Conservation (phyloP, 2,329 filamentous ascomycete genomes). For the Calonectria pseudoturangicola region DNA sequence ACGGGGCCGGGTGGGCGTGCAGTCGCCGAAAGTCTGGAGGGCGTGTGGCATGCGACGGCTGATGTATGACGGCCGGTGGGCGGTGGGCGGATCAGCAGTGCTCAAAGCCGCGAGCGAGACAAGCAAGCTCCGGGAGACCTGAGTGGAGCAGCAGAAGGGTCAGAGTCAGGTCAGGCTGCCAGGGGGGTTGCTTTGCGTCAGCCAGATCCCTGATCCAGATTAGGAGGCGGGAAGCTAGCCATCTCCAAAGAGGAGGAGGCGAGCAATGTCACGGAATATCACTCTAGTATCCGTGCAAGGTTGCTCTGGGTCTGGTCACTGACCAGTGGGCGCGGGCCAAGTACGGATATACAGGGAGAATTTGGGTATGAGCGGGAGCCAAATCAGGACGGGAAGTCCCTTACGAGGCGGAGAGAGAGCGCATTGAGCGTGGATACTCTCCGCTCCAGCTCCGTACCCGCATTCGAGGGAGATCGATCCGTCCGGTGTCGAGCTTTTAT, state of each 20-base stretch:
- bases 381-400: constrained; percentile 35
- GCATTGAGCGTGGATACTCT: constrained; percentile 29
- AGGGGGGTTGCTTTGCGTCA: constrained; percentile 51
- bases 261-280: constrained; percentile 37
- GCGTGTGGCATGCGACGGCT: constrained; percentile 49
- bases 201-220: constrained; percentile 53
- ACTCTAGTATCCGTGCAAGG: constrained; percentile 38
- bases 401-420: constrained; percentile 32
- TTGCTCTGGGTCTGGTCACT: constrained; percentile 42
- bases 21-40: constrained; percentile 35
- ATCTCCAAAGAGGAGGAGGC: constrained; percentile 27
- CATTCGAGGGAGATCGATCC: constrained; percentile 24
- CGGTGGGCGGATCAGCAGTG: constrained; percentile 50
- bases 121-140: constrained; percentile 41
- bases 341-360: constrained; percentile 27
- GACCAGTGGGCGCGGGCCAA: constrained; percentile 38
- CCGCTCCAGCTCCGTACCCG: constrained; percentile 29
- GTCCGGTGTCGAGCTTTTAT: constrained; percentile 26
- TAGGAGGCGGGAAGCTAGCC: constrained; percentile 48
- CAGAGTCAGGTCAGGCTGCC: constrained; percentile 51
- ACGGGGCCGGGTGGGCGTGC: constrained; percentile 51
- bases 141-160: constrained; percentile 37
- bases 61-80: constrained; percentile 44
- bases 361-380: constrained; percentile 23
- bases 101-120: constrained; percentile 47